Conservation (phyloP, 768 basidiomycete species). For the Russula emetica region DNA sequence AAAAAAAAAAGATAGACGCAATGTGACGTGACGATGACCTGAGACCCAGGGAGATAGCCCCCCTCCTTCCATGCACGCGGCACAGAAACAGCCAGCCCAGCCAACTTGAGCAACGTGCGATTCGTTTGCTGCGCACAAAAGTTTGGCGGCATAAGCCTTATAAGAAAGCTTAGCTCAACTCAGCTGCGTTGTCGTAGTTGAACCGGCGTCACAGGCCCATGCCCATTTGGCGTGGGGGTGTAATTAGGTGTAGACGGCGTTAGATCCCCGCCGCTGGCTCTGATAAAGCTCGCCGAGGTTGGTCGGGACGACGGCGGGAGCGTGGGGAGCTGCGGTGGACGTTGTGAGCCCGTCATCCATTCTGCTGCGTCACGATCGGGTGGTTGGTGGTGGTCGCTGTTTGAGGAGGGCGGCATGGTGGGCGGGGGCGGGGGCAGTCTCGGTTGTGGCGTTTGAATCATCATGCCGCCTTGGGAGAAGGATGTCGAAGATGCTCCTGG, state of each 20-base stretch:
- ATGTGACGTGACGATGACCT: not conserved
- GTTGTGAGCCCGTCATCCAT: constrained; percentile 23
- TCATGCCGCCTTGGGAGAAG: constrained; percentile 41
- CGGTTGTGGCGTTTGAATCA: constrained; percentile 42
- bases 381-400: constrained; percentile 19
- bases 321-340: constrained; percentile 8
- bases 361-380: constrained; percentile 16
- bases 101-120: not conserved
- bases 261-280: constrained; percentile 22
- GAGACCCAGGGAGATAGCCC: not conserved
- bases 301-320: constrained; percentile 18
- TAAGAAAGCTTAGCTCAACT: not conserved
- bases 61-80: not conserved
- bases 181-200: constrained; percentile 28
- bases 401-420: not conserved
- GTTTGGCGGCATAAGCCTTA: too few species aligned
- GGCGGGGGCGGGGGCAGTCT: constrained; percentile 22
- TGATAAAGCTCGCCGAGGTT: constrained; percentile 19
- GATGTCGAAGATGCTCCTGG: constrained; percentile 38
- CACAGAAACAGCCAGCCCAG: not conserved
- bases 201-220: constrained; percentile 22
- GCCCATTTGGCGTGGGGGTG: constrained; percentile 15
- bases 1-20: constrained; percentile 21
- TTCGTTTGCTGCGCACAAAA: not conserved
- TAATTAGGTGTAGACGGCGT: constrained; percentile 16